Percentiles rank a stretch among this genome's conserved stretches.
phyloP scores from a whole-genome alignment of 2,329 filamentous ascomycete species.

The Epichloe elymi region DNA sequence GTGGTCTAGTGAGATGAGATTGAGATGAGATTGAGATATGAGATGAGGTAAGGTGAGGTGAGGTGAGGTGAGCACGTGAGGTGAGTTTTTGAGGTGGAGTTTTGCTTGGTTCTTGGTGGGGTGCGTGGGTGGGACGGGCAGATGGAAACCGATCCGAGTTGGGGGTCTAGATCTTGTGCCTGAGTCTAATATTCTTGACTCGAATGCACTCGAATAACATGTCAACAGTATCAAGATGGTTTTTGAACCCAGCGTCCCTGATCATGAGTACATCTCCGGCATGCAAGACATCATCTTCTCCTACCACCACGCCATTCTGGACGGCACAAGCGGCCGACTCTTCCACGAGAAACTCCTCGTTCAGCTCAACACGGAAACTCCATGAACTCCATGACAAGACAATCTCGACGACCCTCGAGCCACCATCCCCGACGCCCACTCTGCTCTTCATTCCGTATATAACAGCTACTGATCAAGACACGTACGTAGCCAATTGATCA shows the following conservation, averaged over 20 bases:
- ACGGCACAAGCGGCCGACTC: slow-evolving; percentile 33
- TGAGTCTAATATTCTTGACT: too few species aligned
- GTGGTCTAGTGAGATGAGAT: background rate
- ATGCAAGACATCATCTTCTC: slow-evolving; percentile 31
- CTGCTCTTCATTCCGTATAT: background rate
- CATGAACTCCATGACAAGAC: background rate
- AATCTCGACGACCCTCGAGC: slow-evolving; percentile 3
- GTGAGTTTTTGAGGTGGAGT: slow-evolving; percentile 1
- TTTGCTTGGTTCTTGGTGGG: background rate
- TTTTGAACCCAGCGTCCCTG: slow-evolving; percentile 6
- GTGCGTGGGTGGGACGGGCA: too few species aligned
- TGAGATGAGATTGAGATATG: background rate
- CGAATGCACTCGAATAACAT: too few species aligned
- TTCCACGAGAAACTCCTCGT: slow-evolving; percentile 36
- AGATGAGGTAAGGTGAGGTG: background rate
- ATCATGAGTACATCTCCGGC: slow-evolving; percentile 5
- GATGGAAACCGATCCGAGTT: too few species aligned
- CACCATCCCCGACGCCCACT: slow-evolving; percentile 19
- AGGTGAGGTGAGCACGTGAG: background rate
- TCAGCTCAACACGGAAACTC: slow-evolving; percentile 27
- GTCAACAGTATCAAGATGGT: too few species aligned
- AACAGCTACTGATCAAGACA: too few species aligned
- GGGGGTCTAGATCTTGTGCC: too few species aligned
- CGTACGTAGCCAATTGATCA: too few species aligned
- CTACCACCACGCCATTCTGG: slow-evolving; percentile 39